phyloP scores from a whole-genome alignment of 139 green algal species.

The Asterochloris sp. region DNA sequence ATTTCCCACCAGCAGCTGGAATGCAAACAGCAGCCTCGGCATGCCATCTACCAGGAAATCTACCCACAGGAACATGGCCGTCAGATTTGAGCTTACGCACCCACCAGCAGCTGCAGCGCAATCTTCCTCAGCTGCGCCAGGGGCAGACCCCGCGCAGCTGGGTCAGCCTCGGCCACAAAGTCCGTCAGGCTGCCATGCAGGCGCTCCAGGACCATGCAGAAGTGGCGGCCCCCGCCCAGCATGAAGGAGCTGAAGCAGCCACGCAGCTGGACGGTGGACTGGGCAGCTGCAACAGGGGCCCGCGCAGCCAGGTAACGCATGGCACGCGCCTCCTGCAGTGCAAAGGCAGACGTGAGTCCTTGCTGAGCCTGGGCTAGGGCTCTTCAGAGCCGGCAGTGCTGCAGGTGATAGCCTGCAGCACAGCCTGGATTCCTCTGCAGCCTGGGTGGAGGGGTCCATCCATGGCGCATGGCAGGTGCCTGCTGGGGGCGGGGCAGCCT shows the following conservation, averaged over 20 bases:
- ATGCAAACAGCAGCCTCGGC: too few relatives aligned
- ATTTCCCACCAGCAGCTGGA: not conserved
- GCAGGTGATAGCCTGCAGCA: not conserved
- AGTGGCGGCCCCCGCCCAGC: conserved; percentile 17
- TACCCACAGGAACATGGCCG: too few relatives aligned
- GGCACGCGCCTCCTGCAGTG: conserved; percentile 29
- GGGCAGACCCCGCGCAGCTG: not conserved
- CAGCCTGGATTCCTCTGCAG: not conserved
- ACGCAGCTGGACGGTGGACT: conserved; percentile 31
- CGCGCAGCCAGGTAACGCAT: conserved; percentile 34
- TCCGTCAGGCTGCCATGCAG: conserved; percentile 40
- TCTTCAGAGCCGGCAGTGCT: not conserved
- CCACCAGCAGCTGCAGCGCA: conserved; percentile 38
- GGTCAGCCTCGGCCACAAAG: conserved; percentile 24
- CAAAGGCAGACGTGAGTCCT: not conserved
- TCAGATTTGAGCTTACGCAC: not conserved
- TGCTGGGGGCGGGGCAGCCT: too few relatives aligned
- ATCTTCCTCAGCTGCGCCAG: conserved; percentile 34
- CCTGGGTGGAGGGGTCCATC: too few relatives aligned
- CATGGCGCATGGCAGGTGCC: too few relatives aligned
- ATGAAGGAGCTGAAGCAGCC: conserved; percentile 28
- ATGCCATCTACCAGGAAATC: too few relatives aligned
- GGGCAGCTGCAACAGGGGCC: not conserved
- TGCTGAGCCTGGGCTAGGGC: not conserved
- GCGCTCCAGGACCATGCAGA: conserved; percentile 46